A percentile compares a stretch with the other conserved stretches of the same genome.
Evolutionary conservation across 768 basidiomycete species (phyloP).

Genomic region (Russula virescens): DNA sequence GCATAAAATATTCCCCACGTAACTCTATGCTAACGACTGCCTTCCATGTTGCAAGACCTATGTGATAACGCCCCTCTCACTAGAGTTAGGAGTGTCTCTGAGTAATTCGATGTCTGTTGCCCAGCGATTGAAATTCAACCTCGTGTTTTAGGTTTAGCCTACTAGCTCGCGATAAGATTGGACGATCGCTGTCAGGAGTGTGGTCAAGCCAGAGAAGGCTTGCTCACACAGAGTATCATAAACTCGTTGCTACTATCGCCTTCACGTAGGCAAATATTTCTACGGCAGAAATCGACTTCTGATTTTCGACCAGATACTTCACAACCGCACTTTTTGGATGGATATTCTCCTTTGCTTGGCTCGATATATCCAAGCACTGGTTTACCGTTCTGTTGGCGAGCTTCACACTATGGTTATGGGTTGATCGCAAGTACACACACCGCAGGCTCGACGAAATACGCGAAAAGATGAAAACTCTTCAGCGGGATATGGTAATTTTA

Average conservation of each 20-base stretch:
- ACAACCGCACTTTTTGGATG: background rate
- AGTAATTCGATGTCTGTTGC: background rate
- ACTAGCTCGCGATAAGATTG: background rate
- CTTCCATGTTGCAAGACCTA: background rate
- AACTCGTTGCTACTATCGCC: background rate
- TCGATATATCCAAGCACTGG: background rate
- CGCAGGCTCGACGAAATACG: background rate
- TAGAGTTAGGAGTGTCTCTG: background rate
- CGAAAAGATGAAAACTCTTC: background rate
- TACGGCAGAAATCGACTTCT: background rate
- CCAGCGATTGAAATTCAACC: background rate
- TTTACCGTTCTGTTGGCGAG: background rate
- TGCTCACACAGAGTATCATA: background rate
- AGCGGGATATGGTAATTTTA: background rate
- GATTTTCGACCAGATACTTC: background rate
- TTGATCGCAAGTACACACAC: background rate
- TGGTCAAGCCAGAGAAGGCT: background rate
- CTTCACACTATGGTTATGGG: background rate
- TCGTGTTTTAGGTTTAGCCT: too few relatives aligned
- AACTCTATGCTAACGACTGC: background rate
- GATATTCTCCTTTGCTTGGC: background rate
- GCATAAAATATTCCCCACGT: background rate
- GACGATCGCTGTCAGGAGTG: background rate
- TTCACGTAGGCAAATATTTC: background rate
- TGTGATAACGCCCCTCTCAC: background rate